phyloP scores from a whole-genome alignment of 345 rosid species.

The Chamaenerion angustifolium region DNA sequence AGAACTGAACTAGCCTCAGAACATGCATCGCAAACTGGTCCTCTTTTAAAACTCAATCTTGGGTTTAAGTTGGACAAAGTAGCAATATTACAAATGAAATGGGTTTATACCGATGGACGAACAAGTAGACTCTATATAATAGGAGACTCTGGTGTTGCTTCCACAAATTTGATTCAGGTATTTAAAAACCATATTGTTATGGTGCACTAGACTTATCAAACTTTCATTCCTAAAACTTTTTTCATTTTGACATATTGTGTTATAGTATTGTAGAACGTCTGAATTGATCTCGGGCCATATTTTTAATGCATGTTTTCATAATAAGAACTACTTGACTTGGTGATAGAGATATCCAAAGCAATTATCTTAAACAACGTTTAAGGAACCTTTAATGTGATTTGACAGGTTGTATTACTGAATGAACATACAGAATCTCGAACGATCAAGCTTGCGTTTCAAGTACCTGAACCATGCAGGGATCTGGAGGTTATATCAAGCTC shows the following conservation, averaged over 20 bases:
- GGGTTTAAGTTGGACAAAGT: constrained; percentile 64
- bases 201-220: too few relatives aligned
- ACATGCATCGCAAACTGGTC: constrained; percentile 23
- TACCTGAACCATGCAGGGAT: constrained; percentile 62
- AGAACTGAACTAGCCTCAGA: constrained; percentile 27
- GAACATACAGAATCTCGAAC: constrained; percentile 68
- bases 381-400: not conserved
- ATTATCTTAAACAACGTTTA: not conserved
- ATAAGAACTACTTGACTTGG: too few relatives aligned
- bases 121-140: constrained; percentile 59
- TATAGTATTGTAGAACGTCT: too few relatives aligned
- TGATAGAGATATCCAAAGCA: too few relatives aligned
- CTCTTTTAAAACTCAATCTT: constrained; percentile 61
- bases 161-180: constrained; percentile 53
- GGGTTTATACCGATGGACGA: constrained; percentile 58
- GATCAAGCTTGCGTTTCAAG: constrained; percentile 56
- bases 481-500: constrained; percentile 53
- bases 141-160: constrained; percentile 39
- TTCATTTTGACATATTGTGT: too few relatives aligned
- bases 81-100: constrained; percentile 58
- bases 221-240: too few relatives aligned
- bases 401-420: constrained; percentile 61
- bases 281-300: too few relatives aligned
- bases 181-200: not conserved
- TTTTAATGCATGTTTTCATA: too few relatives aligned